phyloP scores from a whole-genome alignment of 768 basidiomycete genomes.

The Punctularia strigosozonata region DNA sequence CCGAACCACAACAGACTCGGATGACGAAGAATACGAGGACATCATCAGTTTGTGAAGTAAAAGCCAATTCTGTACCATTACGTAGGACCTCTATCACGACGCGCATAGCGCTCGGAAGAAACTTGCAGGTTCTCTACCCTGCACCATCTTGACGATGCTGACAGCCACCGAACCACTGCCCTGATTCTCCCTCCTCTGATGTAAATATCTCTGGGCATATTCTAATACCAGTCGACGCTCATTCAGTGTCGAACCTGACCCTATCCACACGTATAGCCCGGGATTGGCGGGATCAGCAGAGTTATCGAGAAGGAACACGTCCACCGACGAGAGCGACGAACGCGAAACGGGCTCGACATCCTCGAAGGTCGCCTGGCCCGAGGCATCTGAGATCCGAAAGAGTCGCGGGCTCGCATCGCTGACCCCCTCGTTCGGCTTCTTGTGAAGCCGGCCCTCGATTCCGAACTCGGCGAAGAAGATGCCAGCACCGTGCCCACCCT shows the following conservation, averaged over 20 bases:
- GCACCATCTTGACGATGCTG: slow-evolving; percentile 39
- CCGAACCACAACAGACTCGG: slow-evolving; percentile 22
- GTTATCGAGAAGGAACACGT: slow-evolving; percentile 41
- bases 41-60: slow-evolving; percentile 3
- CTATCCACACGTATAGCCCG: slow-evolving; percentile 50
- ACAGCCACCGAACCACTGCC: slow-evolving; percentile 14
- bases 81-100: background rate
- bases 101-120: slow-evolving; percentile 25
- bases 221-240: slow-evolving; percentile 40
- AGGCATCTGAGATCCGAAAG: slow-evolving; percentile 35
- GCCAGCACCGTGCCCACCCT: slow-evolving; percentile 34
- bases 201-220: slow-evolving; percentile 44
- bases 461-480: slow-evolving; percentile 40
- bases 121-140: slow-evolving; percentile 38
- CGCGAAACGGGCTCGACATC: slow-evolving; percentile 19
- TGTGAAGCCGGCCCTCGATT: slow-evolving; percentile 9
- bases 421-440: slow-evolving; percentile 3
- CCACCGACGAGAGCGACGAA: slow-evolving; percentile 30
- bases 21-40: slow-evolving; percentile 18
- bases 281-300: slow-evolving; percentile 22
- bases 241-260: slow-evolving; percentile 30
- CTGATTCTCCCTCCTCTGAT: slow-evolving; percentile 20
- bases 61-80: background rate
- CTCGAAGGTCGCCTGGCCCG: slow-evolving; percentile 27
- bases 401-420: slow-evolving; percentile 16